A percentile compares a stretch with the other conserved stretches of the same genome.
phyloP scores from a whole-genome alignment of 2,329 filamentous ascomycete genomes.

The Ophiostoma perfectum region DNA sequence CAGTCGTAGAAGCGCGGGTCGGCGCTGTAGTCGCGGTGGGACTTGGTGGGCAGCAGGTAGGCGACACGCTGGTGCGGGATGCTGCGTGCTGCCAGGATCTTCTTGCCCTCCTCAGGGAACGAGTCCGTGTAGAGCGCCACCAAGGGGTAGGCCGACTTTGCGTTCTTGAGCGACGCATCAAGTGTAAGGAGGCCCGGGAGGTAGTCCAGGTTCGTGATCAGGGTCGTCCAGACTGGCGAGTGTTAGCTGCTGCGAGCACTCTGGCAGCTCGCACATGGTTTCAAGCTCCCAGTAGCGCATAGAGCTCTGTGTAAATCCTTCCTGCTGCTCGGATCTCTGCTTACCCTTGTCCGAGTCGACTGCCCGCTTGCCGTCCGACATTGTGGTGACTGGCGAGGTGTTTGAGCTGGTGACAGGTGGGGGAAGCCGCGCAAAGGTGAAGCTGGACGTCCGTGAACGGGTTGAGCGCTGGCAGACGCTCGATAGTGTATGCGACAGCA shows the following conservation, averaged over 20 bases:
- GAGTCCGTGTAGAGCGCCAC: constrained; percentile 76
- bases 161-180: constrained; percentile 65
- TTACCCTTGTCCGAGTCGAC: constrained; percentile 33
- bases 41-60: constrained; percentile 62
- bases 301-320: background rate
- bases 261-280: background rate
- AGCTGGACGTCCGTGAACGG: background rate
- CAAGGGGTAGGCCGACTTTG: constrained; percentile 66
- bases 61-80: constrained; percentile 67
- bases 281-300: too few species aligned
- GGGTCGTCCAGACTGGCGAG: constrained; percentile 66
- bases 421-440: background rate
- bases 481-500: background rate
- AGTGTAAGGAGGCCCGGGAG: constrained; percentile 78
- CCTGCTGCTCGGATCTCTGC: background rate
- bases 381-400: constrained; percentile 18
- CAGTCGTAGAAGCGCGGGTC: constrained; percentile 85
- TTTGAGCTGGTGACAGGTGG: background rate
- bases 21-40: constrained; percentile 61
- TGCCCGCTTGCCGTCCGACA: constrained; percentile 34
- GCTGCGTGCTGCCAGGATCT: constrained; percentile 61
- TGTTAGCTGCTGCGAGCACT: background rate
- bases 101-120: constrained; percentile 63
- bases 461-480: background rate
- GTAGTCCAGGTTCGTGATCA: constrained; percentile 81